Conservation (phyloP, 2,329 filamentous ascomycete species). For the Seiridium unicorne region DNA sequence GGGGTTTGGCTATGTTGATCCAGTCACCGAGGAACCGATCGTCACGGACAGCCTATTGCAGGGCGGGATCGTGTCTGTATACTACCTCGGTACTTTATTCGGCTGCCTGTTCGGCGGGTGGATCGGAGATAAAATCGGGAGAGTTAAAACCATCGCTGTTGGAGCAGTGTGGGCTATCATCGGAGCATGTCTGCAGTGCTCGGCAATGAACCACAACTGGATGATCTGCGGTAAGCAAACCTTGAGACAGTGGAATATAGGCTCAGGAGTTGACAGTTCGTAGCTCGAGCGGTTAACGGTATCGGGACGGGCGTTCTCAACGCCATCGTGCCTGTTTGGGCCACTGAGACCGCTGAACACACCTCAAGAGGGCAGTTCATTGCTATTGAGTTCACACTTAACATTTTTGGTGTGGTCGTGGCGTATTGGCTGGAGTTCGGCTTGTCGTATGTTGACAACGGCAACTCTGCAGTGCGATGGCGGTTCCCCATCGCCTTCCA, state of each 20-base stretch:
- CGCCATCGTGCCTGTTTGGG: slow-evolving; percentile 70
- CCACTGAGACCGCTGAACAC: slow-evolving; percentile 67
- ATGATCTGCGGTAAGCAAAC: slow-evolving; percentile 62
- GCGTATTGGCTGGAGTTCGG: slow-evolving; percentile 63
- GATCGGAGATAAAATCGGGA: slow-evolving; percentile 60
- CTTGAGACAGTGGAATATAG: not conserved
- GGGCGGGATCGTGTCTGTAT: slow-evolving; percentile 57
- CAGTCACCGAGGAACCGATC: slow-evolving; percentile 44
- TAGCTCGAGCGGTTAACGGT: slow-evolving; percentile 59
- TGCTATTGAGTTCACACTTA: slow-evolving; percentile 70
- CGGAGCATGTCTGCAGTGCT: slow-evolving; percentile 63
- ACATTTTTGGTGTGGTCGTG: slow-evolving; percentile 68
- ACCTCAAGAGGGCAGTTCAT: slow-evolving; percentile 68
- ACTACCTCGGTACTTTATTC: slow-evolving; percentile 60
- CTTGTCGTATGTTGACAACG: slow-evolving; percentile 58
- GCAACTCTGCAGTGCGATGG: slow-evolving; percentile 59
- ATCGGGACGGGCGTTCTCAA: slow-evolving; percentile 70
- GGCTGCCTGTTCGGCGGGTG: slow-evolving; percentile 63
- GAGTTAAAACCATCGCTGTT: slow-evolving; percentile 62
- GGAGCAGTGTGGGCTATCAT: slow-evolving; percentile 57
- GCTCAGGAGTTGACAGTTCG: slow-evolving; percentile 6
- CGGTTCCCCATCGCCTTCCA: slow-evolving; percentile 70
- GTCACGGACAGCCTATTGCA: slow-evolving; percentile 60
- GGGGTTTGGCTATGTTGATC: slow-evolving; percentile 60
- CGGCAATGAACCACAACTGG: slow-evolving; percentile 64